A percentile compares a stretch with the other conserved stretches of the same genome.
Conservation (phyloP, 1,139 yeast genomes). For the Taphrina sp. region DNA sequence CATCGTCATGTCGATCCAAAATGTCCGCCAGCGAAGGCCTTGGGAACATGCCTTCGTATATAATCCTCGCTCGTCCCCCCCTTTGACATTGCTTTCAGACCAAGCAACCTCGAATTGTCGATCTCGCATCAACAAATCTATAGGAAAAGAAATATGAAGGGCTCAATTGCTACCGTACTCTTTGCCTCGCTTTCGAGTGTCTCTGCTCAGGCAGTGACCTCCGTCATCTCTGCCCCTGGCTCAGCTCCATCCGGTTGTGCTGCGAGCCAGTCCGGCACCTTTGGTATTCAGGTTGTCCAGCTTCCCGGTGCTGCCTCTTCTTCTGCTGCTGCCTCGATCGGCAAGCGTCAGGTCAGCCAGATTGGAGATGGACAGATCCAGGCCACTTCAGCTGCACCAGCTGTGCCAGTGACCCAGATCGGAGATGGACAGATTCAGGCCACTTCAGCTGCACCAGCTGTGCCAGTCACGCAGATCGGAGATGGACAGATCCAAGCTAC, state of each 20-base stretch:
- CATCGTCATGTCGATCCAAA: background rate
- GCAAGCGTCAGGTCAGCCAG: slow-evolving; percentile 42
- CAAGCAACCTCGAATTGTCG: too few species aligned
- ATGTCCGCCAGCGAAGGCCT: too few species aligned
- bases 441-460: slow-evolving; percentile 38
- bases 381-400: slow-evolving; percentile 43
- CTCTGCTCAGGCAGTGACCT: slow-evolving; percentile 34
- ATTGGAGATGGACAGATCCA: slow-evolving; percentile 50
- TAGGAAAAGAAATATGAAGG: slow-evolving; percentile 28
- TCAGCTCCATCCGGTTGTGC: slow-evolving; percentile 18
- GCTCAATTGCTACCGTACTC: slow-evolving; percentile 34
- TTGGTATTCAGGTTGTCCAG: slow-evolving; percentile 24
- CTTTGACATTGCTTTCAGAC: background rate
- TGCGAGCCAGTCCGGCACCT: slow-evolving; percentile 15
- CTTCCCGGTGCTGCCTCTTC: slow-evolving; percentile 9
- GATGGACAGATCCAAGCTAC: slow-evolving; percentile 53
- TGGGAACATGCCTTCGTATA: background rate
- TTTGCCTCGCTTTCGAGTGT: slow-evolving; percentile 33
- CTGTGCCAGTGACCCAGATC: too few species aligned
- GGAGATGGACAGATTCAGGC: slow-evolving; percentile 67
- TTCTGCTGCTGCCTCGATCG: slow-evolving; percentile 23
- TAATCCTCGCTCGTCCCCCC: background rate
- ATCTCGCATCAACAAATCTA: background rate
- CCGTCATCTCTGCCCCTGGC: slow-evolving; percentile 26
- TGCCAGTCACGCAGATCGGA: slow-evolving; percentile 49